These are phyloP conservation scores for Tolypocladium cylindrosporum DNA, from an alignment of 2,329 filamentous ascomycete genomes.

Conservation along the genomic window DNA sequence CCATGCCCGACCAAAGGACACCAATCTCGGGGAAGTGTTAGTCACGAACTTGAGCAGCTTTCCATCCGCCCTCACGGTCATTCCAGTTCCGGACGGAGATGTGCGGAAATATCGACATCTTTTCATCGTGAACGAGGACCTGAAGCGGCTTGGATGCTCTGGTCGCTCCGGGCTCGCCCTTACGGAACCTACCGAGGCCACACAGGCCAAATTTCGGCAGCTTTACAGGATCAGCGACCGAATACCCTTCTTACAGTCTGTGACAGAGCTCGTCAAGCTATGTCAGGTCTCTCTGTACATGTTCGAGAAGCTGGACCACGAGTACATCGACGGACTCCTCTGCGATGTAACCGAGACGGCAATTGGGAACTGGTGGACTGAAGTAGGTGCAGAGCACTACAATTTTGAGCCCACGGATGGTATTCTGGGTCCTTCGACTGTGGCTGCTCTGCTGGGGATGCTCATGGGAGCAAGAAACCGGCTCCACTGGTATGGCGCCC, in stretches of 20 bases:
- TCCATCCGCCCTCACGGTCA: conserved; percentile 85
- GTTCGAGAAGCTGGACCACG: conserved; percentile 77
- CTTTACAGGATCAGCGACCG: conserved; percentile 82
- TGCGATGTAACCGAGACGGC: conserved; percentile 90
- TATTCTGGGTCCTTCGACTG: conserved; percentile 83
- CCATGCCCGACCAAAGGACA: conserved; percentile 76
- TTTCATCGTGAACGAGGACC: conserved; percentile 88
- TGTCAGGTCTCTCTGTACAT: conserved; percentile 83
- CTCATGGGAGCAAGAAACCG: conserved; percentile 85
- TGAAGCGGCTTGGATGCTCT: conserved; percentile 87
- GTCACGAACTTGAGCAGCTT: conserved; percentile 90
- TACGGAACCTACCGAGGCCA: conserved; percentile 66
- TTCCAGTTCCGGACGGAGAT: conserved; percentile 79
- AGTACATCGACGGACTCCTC: conserved; percentile 84
- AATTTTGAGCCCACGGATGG: conserved; percentile 89
- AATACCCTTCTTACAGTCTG: conserved; percentile 65
- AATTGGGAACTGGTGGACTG: conserved; percentile 91
- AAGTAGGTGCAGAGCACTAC: conserved; percentile 85
- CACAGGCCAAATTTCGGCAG: conserved; percentile 83
- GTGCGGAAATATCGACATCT: conserved; percentile 67
- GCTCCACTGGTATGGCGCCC: conserved; percentile 72
- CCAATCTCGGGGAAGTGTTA: conserved; percentile 75
- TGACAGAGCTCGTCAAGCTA: conserved; percentile 80
- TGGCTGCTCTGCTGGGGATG: conserved; percentile 77
- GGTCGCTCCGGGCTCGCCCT: conserved; percentile 80